Base-by-base conservation (phyloP, 1,284 basidiomycete species). In the Rhodofomes roseus region DNA sequence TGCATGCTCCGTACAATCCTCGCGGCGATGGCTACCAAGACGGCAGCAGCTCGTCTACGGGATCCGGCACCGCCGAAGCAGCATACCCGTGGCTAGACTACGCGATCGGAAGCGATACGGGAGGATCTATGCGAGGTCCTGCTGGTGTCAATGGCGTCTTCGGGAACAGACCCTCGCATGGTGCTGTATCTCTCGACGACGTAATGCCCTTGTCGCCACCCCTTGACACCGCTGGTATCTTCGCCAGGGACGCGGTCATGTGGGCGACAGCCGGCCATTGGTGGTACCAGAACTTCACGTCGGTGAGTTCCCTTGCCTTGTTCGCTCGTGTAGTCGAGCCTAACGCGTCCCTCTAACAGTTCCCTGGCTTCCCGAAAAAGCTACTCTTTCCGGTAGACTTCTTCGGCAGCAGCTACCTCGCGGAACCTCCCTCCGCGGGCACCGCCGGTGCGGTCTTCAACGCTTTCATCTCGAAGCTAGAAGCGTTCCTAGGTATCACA, bases 11-110 rank as follows among this genome's bases (percentile, higher is more conserved):
- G 1, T 82, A 79, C 74, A 82, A 82, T 63, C 78, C 80, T 27
- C 76, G 82, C 43, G 82, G 79, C 18, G 83, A 85, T 62, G 81
- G 81, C 0, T 79, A 82, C 63, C 75, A 75, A 59, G 76, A 78
- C 57, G 75, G 76, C 18, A 74, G 74, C 50, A 74, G 75, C 23
- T 77, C 75, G 11, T 77, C 76, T 2, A 75, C 74, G 7, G 78
- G 78, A 0, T 71, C 75, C 1, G 78, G 75, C 1, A 70, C 76
- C n/a, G 68, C 73, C 25, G 68, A 74, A 18, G 73, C 70, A 0
- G 72, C 78, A 1, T 77, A 78, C 55, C 64, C 67, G 4, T 79
- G 74, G 73, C 64, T 79, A 18, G 77, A 79, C 63, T 68, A 73
- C 40, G 71, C 75, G 11, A 72, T 79, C 23, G 77, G 78, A 1